Percentiles rank a stretch among this genome's conserved stretches.
Evolutionary conservation across 805 yeast species (phyloP).

Genomic region (Isabelozyma gotoi): DNA sequence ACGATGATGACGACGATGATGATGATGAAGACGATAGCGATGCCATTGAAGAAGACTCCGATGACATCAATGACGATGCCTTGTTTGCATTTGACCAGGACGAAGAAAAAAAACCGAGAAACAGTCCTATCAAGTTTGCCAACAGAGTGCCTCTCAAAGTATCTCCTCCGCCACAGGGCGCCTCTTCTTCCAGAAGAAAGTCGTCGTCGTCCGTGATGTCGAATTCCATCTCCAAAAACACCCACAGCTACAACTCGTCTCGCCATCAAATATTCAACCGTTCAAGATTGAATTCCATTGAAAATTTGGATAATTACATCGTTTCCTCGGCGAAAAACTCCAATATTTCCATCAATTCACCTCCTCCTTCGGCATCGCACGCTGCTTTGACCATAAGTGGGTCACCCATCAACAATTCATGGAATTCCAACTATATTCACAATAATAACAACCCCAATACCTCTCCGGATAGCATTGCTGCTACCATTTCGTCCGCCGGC

Average conservation of each 20-base stretch:
- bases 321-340: conserved; percentile 40
- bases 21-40: conserved; percentile 30
- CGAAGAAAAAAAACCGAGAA: conserved; percentile 17
- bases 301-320: conserved; percentile 42
- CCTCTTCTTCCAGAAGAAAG: conserved; percentile 17
- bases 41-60: conserved; percentile 30
- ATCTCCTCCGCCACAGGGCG: conserved; percentile 33
- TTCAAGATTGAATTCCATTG: conserved; percentile 41
- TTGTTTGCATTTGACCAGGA: conserved; percentile 16
- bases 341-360: conserved; percentile 31
- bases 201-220: conserved; percentile 26
- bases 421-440: conserved; percentile 10
- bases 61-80: conserved; percentile 13
- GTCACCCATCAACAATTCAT: conserved; percentile 20
- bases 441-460: conserved; percentile 6
- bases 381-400: conserved; percentile 15
- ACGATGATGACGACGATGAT: conserved; percentile 22
- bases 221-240: conserved; percentile 16
- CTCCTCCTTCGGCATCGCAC: conserved; percentile 27
- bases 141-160: conserved; percentile 39
- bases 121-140: conserved; percentile 35
- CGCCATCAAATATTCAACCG: conserved; percentile 34
- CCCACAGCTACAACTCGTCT: conserved; percentile 4
- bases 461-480: conserved; percentile 17
- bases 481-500: conserved; percentile 16